Evolutionary conservation across 202 grass and related monocot species (phyloP).

Genomic region (Bolboschoenoplectus hybrid): DNA sequence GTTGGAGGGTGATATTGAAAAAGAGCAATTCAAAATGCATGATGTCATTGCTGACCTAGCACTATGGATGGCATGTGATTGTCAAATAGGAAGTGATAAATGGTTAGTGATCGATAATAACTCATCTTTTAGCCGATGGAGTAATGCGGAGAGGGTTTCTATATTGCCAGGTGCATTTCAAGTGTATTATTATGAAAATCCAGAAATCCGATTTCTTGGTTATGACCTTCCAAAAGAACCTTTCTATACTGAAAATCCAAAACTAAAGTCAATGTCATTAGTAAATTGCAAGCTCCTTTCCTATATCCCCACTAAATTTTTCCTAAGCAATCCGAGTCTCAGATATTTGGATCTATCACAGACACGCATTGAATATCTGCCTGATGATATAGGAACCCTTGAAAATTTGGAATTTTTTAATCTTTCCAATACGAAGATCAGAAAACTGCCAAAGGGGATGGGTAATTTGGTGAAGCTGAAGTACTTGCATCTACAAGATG

Average conservation of each 20-base stretch:
- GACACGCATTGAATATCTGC: background rate
- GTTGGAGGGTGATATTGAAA: conserved; percentile 2
- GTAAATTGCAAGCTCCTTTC: background rate
- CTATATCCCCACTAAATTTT: background rate
- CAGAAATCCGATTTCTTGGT: background rate
- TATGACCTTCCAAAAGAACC: background rate
- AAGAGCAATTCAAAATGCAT: background rate
- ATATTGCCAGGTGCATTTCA: background rate
- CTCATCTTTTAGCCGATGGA: background rate
- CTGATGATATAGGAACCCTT: background rate
- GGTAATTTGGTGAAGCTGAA: background rate
- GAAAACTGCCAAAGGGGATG: background rate
- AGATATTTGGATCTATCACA: background rate
- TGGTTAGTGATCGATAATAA: background rate
- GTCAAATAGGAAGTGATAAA: background rate
- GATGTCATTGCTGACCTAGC: background rate
- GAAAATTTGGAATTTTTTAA: background rate
- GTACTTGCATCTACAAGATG: background rate
- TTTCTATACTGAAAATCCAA: background rate
- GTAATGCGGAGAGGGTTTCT: background rate
- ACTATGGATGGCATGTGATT: background rate
- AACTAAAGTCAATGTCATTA: background rate
- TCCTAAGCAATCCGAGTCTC: background rate
- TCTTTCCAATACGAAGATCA: background rate
- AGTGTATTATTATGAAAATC: background rate